These are phyloP conservation scores for Mycotypha africana DNA, from an alignment of 371 early-diverging fungal species.

Conservation along the genomic window DNA sequence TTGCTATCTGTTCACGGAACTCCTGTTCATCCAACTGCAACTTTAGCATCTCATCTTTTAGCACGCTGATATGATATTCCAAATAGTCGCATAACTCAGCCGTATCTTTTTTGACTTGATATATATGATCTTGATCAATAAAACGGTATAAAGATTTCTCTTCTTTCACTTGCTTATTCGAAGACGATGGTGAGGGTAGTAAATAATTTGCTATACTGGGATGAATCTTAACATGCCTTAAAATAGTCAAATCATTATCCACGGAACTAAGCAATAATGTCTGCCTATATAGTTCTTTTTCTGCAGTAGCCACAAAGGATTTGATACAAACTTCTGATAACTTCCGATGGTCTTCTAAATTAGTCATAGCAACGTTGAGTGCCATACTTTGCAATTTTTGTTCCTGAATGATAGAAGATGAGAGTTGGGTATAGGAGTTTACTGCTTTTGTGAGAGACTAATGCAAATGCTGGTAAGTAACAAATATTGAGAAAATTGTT, in stretches of 20 bases:
- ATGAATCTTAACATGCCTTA: conserved; percentile 25
- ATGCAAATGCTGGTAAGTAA: too few relatives aligned
- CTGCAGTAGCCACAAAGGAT: conserved; percentile 10
- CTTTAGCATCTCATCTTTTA: conserved; percentile 9
- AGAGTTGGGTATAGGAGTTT: conserved; percentile 34
- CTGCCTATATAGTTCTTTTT: conserved; percentile 24
- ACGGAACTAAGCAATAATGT: conserved; percentile 11
- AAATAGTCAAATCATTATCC: conserved; percentile 19
- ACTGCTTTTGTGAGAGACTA: conserved; percentile 26
- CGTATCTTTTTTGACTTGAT: conserved; percentile 10
- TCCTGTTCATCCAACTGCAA: conserved; percentile 19
- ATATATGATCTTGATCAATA: conserved; percentile 16
- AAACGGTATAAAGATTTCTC: conserved; percentile 21
- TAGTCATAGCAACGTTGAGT: conserved; percentile 54
- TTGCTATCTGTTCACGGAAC: conserved; percentile 18
- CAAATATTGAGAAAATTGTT: not conserved
- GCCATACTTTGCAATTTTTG: conserved; percentile 54
- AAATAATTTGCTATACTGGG: conserved; percentile 8
- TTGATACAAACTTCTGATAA: conserved; percentile 8
- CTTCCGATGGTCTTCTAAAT: conserved; percentile 46
- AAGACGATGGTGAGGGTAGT: not conserved
- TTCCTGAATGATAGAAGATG: conserved; percentile 43
- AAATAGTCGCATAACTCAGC: conserved; percentile 14
- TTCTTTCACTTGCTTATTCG: too few relatives aligned
- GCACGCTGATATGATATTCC: conserved; percentile 11